Evolutionary conservation across 2,329 filamentous ascomycete species (phyloP), one percentile per base, ranked within the genome.

Genomic region (Cordyceps farinosa): DNA sequence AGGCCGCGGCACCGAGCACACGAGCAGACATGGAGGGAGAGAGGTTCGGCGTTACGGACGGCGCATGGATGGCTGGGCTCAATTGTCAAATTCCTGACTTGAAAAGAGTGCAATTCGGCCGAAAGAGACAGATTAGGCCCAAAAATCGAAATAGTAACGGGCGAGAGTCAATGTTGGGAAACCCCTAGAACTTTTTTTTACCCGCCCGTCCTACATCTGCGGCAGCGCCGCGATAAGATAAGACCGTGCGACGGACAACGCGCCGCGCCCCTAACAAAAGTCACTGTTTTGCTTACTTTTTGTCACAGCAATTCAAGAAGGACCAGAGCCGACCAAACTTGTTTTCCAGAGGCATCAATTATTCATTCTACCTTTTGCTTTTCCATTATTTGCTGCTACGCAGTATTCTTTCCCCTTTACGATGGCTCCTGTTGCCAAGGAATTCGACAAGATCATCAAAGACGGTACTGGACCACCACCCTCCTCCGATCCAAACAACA

Each of bases 391-490:
- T 44, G 13, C 17, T 30, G 38, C 56, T 29, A 48, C 55, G 42
- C 47, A 60, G 47, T 38, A 48, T 8, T 29, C 40, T 8, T 29
- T 50, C 9, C 7, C 29, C 22, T 44, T 27, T 13, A 55, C 53
- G 48, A 65, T 65, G 64, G 60, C 57, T 29, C 64, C 58, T 38
- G 65, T 61, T 36, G 65, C 65, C 34, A 63, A 64, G 15, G 65
- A 64, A 55, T 66, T 66, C 55, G 60, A 66, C 58, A 65, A 66
- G 48, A 66, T 66, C 59, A 66, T 66, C 61, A 36, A 64, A 47
- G 64, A 65, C 11, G 65, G 65, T 65, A 57, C 55, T 30, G 27
- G 27, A 29, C 27, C 47, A 17, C 30, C 22, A 22, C 22, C 22
- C 22, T 22, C 22, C 11, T 17, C 30, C 9, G 38, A 11, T n/a